Conservation (phyloP, 2,329 filamentous ascomycete genomes). For the Pyrenophora graminea region DNA sequence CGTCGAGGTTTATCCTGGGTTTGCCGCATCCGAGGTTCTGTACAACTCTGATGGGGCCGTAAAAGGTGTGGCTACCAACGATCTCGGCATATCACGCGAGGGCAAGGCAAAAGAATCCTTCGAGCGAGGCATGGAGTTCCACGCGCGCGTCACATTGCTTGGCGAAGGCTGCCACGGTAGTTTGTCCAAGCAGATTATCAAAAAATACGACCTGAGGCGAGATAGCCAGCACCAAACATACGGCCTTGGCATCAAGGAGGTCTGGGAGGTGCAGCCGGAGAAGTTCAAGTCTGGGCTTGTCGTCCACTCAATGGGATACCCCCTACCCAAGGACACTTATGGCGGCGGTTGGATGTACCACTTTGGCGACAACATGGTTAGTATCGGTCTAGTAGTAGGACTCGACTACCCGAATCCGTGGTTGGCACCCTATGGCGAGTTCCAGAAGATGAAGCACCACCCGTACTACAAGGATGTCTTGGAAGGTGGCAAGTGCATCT, state of each 20-base stretch:
- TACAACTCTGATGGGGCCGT: conserved; percentile 87
- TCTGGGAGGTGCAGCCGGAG: conserved; percentile 93
- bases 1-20: conserved; percentile 94
- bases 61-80: conserved; percentile 92
- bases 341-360: conserved; percentile 99
- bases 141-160: conserved; percentile 87
- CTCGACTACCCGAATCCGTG: conserved; percentile 97
- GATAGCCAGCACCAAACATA: conserved; percentile 96
- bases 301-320: conserved; percentile 90
- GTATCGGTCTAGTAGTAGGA: conserved; percentile 86
- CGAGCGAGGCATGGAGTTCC: conserved; percentile 98
- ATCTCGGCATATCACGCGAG: conserved; percentile 79
- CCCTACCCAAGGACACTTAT: conserved; percentile 84
- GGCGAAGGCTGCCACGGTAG: conserved; percentile 96
- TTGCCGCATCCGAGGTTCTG: conserved; percentile 89
- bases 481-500: conserved; percentile 97
- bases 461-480: conserved; percentile 84
- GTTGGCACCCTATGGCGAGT: conserved; percentile 93
- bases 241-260: conserved; percentile 90
- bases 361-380: conserved; percentile 96
- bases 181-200: conserved; percentile 90
- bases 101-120: conserved; percentile 88
- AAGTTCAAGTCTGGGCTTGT: conserved; percentile 89
- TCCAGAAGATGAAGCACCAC: conserved; percentile 98
- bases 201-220: conserved; percentile 86